phyloP scores from a whole-genome alignment of 2,329 filamentous ascomycete genomes.

The Paraphaeosphaeria sporulosa region DNA sequence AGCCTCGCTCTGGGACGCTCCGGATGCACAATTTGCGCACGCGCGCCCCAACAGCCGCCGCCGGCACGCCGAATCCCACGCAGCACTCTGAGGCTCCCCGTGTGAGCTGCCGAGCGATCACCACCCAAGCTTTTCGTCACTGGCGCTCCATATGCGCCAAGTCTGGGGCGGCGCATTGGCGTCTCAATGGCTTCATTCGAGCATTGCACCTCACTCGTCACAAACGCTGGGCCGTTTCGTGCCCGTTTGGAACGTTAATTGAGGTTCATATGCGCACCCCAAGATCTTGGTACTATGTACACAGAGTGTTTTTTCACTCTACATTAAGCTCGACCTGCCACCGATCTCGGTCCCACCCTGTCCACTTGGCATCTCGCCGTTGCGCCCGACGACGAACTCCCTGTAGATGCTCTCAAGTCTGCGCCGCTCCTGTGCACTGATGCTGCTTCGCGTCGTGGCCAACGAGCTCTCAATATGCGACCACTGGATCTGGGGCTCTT shows the following conservation, averaged over 20 bases:
- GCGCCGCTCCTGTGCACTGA: slow-evolving; percentile 77
- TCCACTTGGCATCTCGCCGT: slow-evolving; percentile 93
- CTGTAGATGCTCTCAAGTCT: slow-evolving; percentile 82
- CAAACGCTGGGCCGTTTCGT: slow-evolving; percentile 5
- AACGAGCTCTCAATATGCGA: slow-evolving; percentile 82
- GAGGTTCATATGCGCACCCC: neutral
- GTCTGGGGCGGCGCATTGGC: slow-evolving; percentile 11
- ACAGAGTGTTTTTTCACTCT: slow-evolving; percentile 9
- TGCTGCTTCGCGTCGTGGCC: slow-evolving; percentile 79
- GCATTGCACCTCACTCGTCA: neutral
- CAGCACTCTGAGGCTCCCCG: slow-evolving; percentile 1
- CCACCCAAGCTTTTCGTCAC: slow-evolving; percentile 13
- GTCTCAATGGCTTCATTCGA: neutral
- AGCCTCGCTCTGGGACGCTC: neutral
- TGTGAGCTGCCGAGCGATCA: slow-evolving; percentile 4
- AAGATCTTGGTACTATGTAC: neutral
- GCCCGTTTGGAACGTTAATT: neutral
- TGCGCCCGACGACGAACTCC: slow-evolving; percentile 91
- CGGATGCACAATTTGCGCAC: slow-evolving; percentile 6
- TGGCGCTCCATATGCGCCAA: slow-evolving; percentile 10
- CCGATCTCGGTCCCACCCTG: slow-evolving; percentile 93
- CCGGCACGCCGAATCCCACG: slow-evolving; percentile 4
- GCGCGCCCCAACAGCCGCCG: neutral
- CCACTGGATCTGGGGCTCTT: slow-evolving; percentile 85
- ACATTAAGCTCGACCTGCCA: slow-evolving; percentile 94